These are phyloP conservation scores for Ciborinia camelliae DNA, from an alignment of 2,329 filamentous ascomycete genomes.

Conservation along the genomic window DNA sequence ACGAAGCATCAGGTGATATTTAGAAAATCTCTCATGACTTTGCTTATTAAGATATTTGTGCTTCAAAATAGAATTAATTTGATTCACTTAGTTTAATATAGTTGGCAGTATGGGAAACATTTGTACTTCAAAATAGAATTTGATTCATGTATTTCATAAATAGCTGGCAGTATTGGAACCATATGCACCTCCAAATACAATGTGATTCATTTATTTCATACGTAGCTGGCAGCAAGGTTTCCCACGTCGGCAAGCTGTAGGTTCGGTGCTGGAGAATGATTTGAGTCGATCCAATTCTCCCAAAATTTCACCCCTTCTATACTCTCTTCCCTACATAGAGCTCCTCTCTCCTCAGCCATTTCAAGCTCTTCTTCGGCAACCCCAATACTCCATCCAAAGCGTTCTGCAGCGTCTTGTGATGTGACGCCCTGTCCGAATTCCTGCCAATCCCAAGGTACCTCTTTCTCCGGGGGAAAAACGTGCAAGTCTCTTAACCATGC, in stretches of 20 bases:
- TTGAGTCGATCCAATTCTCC: constrained; percentile 60
- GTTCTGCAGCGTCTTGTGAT: constrained; percentile 81
- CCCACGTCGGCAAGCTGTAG: constrained; percentile 17
- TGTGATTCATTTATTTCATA: constrained; percentile 4
- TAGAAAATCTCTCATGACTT: not conserved
- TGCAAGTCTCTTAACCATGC: constrained; percentile 76
- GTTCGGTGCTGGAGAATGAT: constrained; percentile 13
- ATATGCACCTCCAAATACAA: no score
- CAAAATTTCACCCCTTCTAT: constrained; percentile 91
- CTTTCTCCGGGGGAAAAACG: constrained; percentile 58
- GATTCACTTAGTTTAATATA: no score
- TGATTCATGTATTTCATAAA: constrained; percentile 3
- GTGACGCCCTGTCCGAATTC: constrained; percentile 81
- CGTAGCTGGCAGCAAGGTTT: constrained; percentile 11
- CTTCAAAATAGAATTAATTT: not conserved
- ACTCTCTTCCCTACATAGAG: constrained; percentile 84
- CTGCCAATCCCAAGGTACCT: constrained; percentile 71
- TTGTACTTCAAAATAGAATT: not conserved
- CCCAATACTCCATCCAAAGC: constrained; percentile 95
- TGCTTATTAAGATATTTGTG: not conserved
- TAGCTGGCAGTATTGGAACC: constrained; percentile 7
- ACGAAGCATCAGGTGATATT: not conserved
- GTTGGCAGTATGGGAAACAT: no score
- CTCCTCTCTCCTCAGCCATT: constrained; percentile 91
- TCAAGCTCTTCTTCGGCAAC: constrained; percentile 93